Evolutionary conservation across 176 grass and related monocot species (phyloP).

Genomic region (Luzula sylvatica): DNA sequence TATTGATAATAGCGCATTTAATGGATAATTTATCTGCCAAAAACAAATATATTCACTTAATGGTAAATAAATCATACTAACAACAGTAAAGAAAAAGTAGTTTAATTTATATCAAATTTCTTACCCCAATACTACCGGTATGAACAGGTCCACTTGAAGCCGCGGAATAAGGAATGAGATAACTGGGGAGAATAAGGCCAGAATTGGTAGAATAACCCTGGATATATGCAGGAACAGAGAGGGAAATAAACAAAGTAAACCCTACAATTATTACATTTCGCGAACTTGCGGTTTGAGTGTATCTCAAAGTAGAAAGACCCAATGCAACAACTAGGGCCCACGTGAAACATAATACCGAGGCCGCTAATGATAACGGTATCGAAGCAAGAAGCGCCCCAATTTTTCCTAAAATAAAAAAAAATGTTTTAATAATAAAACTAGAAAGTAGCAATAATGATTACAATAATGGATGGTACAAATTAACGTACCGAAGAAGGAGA

Average conservation of each 20-base stretch:
- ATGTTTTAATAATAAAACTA: background rate
- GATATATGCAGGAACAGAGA: conserved; percentile 78
- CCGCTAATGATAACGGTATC: conserved; percentile 64
- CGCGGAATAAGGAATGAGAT: conserved; percentile 74
- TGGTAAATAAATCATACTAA: background rate
- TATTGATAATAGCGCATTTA: conserved; percentile 82
- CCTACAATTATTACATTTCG: conserved; percentile 99
- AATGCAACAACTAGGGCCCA: conserved; percentile 87
- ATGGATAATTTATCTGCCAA: conserved; percentile 73
- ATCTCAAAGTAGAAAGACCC: conserved; percentile 71
- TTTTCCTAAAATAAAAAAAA: conserved; percentile 48
- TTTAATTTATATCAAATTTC: background rate
- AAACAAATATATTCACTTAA: background rate
- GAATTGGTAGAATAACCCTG: conserved; percentile 77
- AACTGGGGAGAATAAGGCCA: conserved; percentile 74
- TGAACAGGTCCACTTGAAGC: conserved; percentile 74
- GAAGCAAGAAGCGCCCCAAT: conserved; percentile 92
- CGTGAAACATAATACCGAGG: conserved; percentile 84
- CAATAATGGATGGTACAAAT: background rate
- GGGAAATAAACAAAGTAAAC: conserved; percentile 92
- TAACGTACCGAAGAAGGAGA: conserved; percentile 72
- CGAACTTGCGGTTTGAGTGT: conserved; percentile 91
- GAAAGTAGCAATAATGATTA: background rate
- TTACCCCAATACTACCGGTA: conserved; percentile 54
- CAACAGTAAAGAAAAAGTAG: background rate